Base-by-base conservation (phyloP, 345 rosid species). In the Pugionium dolabratum region DNA sequence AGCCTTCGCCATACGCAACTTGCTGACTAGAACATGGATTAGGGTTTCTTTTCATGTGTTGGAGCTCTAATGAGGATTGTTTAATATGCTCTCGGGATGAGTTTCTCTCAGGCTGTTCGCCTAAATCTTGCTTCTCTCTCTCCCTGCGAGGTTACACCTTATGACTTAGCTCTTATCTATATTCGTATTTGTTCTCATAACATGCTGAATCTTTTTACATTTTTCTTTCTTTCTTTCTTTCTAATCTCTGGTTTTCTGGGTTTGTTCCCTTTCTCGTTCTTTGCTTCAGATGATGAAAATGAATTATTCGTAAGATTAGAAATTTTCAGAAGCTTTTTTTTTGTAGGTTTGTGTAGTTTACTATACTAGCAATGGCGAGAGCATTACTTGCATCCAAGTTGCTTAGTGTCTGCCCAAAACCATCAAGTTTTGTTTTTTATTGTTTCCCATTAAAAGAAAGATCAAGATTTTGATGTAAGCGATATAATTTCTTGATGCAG, bases 91-190 rank as follows among this genome's bases (percentile, higher is more conserved):
- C 48, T 59, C 4, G 28, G 2, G 46, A 87, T 87, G 97, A 86
- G 84, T 49, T 81, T 79, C 59, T 76, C 86, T 35, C 80, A 79
- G 44, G 69, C 80, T 67, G 10, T 84, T 64, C 81, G 77, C 71
- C 71, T 75, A 29, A 70, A 30, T 59, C 75, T 81, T 49, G 62
- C 81, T 9, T 41, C 72, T 59, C 77, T 63, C 72, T 59, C 42
- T 59, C 64, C 48, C 79, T 67, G 44, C 68, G 31, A 77, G 80
- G 88, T 66, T 33, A 27, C 54, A 2, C 18, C 29, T 37, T n/a
- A 28, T 32, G 10, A 5, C 52, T 45, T 28, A 29, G 28, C 48
- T 50, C 30, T 41, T 4, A 41, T 37, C 18, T 48, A 0, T 55
- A 46, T 45, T n/a, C 4, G 2, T 27, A 10, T 53, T 4, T 54